Conservation (phyloP, 163 green algal species). For the Coccomyxa subellipsoidea region DNA sequence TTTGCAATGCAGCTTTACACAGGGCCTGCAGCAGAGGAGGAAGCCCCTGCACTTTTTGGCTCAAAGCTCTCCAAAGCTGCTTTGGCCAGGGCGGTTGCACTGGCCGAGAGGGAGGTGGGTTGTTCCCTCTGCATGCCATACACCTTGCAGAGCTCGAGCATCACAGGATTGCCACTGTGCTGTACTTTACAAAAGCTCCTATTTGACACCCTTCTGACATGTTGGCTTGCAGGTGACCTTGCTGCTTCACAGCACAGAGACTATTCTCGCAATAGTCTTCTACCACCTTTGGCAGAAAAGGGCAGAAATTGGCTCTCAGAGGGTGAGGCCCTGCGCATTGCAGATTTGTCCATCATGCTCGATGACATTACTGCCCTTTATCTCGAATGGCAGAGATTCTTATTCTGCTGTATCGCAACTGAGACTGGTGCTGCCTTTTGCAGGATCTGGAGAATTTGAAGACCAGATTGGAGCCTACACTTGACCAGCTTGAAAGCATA, state of each 20-base stretch:
- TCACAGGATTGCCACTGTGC: too few species aligned
- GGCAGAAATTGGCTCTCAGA: neutral
- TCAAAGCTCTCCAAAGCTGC: neutral
- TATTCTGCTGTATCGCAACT: too few species aligned
- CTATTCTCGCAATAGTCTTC: conserved; percentile 29
- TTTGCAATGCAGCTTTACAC: neutral
- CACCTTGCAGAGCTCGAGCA: too few species aligned
- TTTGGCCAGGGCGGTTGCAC: neutral
- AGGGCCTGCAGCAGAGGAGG: neutral
- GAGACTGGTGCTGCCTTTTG: neutral
- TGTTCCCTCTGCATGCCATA: too few species aligned
- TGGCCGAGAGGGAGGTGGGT: conserved; percentile 6
- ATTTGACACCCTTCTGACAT: neutral
- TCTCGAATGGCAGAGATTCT: too few species aligned
- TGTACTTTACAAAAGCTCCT: neutral
- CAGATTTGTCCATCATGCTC: too few species aligned
- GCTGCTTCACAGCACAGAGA: conserved; percentile 11
- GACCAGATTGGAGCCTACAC: conserved; percentile 20
- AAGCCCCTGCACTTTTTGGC: neutral
- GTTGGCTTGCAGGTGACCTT: neutral
- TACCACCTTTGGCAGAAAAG: neutral
- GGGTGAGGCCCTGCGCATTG: neutral
- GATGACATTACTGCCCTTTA: too few species aligned
- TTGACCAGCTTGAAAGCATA: conserved; percentile 15
- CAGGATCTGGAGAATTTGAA: conserved; percentile 42